Percentiles rank a stretch among this genome's conserved stretches.
Conservation (phyloP, 352 stramenopile genomes). For the Phytophthora parvispora region DNA sequence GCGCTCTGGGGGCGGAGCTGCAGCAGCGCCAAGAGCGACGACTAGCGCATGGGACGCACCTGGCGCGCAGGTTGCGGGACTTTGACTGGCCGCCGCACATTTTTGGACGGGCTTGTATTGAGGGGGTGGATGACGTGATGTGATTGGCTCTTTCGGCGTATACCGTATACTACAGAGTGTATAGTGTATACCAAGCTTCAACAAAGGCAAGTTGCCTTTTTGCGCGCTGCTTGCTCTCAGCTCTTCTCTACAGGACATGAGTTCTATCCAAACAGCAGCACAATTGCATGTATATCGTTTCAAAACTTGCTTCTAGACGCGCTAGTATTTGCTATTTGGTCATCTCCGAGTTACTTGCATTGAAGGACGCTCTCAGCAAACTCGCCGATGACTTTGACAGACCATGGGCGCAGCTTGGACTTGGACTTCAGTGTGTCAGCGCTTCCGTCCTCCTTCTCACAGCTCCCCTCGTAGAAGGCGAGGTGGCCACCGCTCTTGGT, state of each 20-base stretch:
- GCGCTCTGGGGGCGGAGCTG: not conserved
- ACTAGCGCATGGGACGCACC: slow-evolving; percentile 12
- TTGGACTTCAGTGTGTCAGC: slow-evolving; percentile 5
- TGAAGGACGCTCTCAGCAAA: slow-evolving; percentile 45
- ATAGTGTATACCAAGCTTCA: not conserved
- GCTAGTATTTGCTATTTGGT: too few species aligned
- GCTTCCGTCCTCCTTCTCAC: slow-evolving; percentile 10
- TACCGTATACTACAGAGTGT: not conserved
- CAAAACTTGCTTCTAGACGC: too few species aligned
- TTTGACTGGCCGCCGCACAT: slow-evolving; percentile 40
- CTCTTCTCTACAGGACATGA: too few species aligned
- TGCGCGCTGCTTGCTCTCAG: too few species aligned
- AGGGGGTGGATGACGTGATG: not conserved
- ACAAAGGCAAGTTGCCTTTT: not conserved
- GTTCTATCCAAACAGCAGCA: too few species aligned
- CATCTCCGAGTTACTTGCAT: slow-evolving; percentile 10
- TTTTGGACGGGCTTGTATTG: slow-evolving; percentile 21
- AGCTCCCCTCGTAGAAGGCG: slow-evolving; percentile 49
- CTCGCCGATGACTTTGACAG: slow-evolving; percentile 47
- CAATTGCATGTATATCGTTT: too few species aligned
- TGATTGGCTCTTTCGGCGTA: slow-evolving; percentile 12
- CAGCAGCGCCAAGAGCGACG: slow-evolving; percentile 1
- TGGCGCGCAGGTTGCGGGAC: slow-evolving; percentile 14
- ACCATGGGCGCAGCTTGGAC: slow-evolving; percentile 40
- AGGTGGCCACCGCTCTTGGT: slow-evolving; percentile 62